Percentiles rank a stretch among this genome's conserved stretches.
Conservation (phyloP, 2,329 filamentous ascomycete species). For the Aspergillus aculeatinus region DNA sequence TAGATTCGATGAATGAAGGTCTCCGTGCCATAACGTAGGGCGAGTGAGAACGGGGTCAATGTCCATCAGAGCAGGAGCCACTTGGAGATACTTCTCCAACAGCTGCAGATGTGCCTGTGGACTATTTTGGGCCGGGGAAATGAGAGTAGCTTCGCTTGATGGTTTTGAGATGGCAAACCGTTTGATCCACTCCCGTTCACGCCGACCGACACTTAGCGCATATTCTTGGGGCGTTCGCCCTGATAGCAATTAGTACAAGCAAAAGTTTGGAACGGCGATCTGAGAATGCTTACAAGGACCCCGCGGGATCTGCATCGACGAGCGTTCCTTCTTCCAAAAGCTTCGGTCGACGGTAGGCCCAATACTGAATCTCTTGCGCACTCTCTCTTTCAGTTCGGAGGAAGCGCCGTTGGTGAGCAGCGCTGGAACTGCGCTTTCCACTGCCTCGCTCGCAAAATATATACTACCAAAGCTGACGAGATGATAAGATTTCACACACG, state of each 20-base stretch:
- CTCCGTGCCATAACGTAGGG: constrained; percentile 41
- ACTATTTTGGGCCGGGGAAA: constrained; percentile 25
- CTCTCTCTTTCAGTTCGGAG: constrained; percentile 31
- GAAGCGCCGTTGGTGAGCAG: constrained; percentile 24
- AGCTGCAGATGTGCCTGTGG: constrained; percentile 32
- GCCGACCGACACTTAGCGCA: constrained; percentile 24
- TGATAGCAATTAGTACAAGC: constrained; percentile 12
- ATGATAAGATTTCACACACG: constrained; percentile 8
- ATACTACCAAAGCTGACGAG: constrained; percentile 37
- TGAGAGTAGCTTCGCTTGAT: constrained; percentile 20
- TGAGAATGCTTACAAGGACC: constrained; percentile 38
- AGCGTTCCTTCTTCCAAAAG: constrained; percentile 38
- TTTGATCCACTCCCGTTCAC: constrained; percentile 37
- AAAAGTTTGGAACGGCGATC: not conserved
- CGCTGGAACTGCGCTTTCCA: constrained; percentile 32
- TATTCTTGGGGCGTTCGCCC: constrained; percentile 22
- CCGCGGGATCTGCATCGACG: constrained; percentile 35
- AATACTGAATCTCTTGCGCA: constrained; percentile 36
- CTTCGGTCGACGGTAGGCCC: constrained; percentile 35
- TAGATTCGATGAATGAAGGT: constrained; percentile 42
- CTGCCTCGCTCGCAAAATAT: constrained; percentile 36
- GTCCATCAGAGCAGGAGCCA: constrained; percentile 30
- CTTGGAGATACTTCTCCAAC: constrained; percentile 33
- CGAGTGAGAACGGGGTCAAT: constrained; percentile 18
- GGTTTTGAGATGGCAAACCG: constrained; percentile 25